Base-by-base conservation (phyloP, 2,329 filamentous ascomycete species). In the Cercospora sp. region DNA sequence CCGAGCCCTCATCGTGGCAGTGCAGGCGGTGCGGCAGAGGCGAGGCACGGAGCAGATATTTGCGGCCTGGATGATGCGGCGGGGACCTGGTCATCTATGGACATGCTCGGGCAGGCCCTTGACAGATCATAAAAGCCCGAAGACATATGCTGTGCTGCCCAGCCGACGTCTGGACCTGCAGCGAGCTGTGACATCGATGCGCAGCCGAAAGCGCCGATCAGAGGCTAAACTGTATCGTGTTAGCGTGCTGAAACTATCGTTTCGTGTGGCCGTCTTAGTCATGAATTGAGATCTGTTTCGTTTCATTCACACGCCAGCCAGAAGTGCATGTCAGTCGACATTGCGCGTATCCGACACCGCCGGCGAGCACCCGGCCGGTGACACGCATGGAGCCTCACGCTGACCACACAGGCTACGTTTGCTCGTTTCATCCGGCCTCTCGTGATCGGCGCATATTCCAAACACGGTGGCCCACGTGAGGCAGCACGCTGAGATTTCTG, bases 81-180 rank as follows among this genome's bases (percentile, higher is more conserved):
- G 36, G 60, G n/a, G 36, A 45, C 28, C 20, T n/a, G 39, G 36
- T 64, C 26, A 13, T 60, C 26, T 57, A 51, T 65, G 63, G 67
- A 69, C 42, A 69, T 66, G 53, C 57, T 69, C 64, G 67, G 67
- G 48, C 62, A 55, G 16, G 64, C 18, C 26, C 36, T 55, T 26
- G 45, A 48, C 55, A 59, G 51, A 23, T 62, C 51, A 45, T 55
- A 36, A 55, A 63, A 42, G 59, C 66, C 51, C 59, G 63, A 60
- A 53, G 63, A 59, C 55, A 48, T 57, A 39, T 63, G 63, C 63
- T 63, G 66, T 63, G 66, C 51, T 53, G 62, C 62, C 39, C 62
- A 60, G 65, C 60, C 39, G 53, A 60, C 39, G 53, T 45, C 20
- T 62, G 45, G 33, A 58, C 51, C 3, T 39, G 36, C 36, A 33